Evolutionary conservation across 495 filamentous ascomycete species (phyloP).

Genomic region (Pyronema domesticum): DNA sequence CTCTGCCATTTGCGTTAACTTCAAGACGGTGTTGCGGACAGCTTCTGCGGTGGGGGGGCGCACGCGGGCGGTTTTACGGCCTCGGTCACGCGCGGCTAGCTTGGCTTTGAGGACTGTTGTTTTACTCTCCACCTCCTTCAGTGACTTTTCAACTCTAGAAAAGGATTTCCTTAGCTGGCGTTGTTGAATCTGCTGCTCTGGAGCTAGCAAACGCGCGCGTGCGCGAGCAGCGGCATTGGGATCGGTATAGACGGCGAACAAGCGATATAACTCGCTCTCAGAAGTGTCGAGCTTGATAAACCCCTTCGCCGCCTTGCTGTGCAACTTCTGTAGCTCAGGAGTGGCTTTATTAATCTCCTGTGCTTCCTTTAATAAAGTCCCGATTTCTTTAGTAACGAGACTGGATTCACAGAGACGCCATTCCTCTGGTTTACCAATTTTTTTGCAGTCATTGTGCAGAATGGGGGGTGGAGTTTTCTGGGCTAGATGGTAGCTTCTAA

Average conservation of each 20-base stretch:
- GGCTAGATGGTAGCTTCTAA: conserved; percentile 52
- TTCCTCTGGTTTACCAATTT: conserved; percentile 42
- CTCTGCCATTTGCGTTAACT: conserved; percentile 84
- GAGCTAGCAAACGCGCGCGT: conserved; percentile 52
- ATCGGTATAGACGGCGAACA: conserved; percentile 43
- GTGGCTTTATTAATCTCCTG: conserved; percentile 48
- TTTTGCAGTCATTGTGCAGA: conserved; percentile 32
- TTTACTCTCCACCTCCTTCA: conserved; percentile 62
- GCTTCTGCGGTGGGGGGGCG: conserved; percentile 67
- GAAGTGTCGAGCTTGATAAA: conserved; percentile 30
- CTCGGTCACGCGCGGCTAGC: conserved; percentile 40
- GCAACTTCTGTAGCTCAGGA: conserved; percentile 39
- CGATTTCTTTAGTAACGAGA: conserved; percentile 40
- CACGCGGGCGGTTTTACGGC: conserved; percentile 28
- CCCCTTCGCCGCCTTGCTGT: conserved; percentile 30
- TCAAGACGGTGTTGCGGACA: conserved; percentile 72
- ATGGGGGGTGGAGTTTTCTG: conserved; percentile 37
- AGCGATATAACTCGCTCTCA: conserved; percentile 54
- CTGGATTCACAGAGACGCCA: conserved; percentile 56
- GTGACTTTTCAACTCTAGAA: conserved; percentile 46
- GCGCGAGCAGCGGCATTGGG: conserved; percentile 41
- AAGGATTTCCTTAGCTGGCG: conserved; percentile 59
- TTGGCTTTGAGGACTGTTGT: conserved; percentile 67
- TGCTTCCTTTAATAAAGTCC: conserved; percentile 34
- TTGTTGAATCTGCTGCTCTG: conserved; percentile 66